Evolutionary conservation across 176 grass and related monocot genomes (phyloP), one percentile per base, ranked within the genome.

Genomic region (Saccharum officinarum): DNA sequence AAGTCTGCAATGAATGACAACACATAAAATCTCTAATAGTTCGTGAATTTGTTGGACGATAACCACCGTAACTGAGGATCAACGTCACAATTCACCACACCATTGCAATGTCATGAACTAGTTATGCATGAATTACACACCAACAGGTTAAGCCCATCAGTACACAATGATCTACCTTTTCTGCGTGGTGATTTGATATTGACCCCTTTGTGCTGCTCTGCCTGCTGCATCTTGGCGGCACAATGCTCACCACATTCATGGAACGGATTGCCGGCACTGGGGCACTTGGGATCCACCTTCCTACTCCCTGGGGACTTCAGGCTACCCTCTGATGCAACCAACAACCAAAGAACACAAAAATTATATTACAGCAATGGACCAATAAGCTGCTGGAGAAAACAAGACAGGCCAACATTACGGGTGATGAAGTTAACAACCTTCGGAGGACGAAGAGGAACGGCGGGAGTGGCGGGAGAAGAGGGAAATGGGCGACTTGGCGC

Each of bases 191-290:
- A 87, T 36, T 77, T 76, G 18, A 71, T 80, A 14, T 54, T 46
- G 3, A 34, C 8, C 45, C 18, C 78, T 70, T 87, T 91, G 17
- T 70, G 80, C 75, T 80, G 82, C 49, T 75, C 71, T 33, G 60
- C 75, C 40, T 89, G 82, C 55, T 73, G 83, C 42, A 87, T 81
- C 85, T 94, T 94, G 71, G 49, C 6, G 11, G 41, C 45, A 50
- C 95, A 97, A 14, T 85, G 71, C 64, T 92, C 90, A 2, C 84
- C 49, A 52, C 95, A 97, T 90, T 91, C 80, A 78, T 97, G 95
- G 82, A 94, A 94, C 1, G 84, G 86, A 80, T 98, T 98, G 71
- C 71, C 80, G 0, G 95, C 86, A 68, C 92, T 98, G 0, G 83
- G 81, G 18, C 95, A 98, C 47, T 82, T 88, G 4, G 84, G 45